Evolutionary conservation across 331 rosid genomes (phyloP).

Genomic region (Pyrus hybrid): DNA sequence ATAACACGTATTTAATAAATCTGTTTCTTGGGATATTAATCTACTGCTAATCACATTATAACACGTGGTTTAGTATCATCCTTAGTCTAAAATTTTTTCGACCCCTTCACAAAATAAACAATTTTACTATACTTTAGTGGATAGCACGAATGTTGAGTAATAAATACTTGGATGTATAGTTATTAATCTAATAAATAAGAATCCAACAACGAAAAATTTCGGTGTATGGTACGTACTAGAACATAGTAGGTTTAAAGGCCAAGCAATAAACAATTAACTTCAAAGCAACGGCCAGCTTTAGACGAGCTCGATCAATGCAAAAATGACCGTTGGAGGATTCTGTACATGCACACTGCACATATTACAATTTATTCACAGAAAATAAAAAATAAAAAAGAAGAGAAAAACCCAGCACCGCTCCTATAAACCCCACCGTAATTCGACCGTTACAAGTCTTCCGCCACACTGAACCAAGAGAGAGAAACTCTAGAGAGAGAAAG

Average conservation of each 20-base stretch:
- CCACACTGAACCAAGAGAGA: slow-evolving; percentile 1
- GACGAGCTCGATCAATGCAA: slow-evolving; percentile 1
- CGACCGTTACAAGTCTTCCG: slow-evolving; percentile 50
- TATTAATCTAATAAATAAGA: too few species aligned
- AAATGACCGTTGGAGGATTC: slow-evolving; percentile 27
- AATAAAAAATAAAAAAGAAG: background rate
- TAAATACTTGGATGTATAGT: too few species aligned
- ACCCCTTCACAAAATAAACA: too few species aligned
- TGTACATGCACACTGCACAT: background rate
- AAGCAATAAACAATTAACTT: background rate
- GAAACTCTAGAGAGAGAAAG: background rate
- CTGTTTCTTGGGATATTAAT: too few species aligned
- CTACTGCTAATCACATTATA: too few species aligned
- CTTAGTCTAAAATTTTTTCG: too few species aligned
- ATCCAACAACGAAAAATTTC: too few species aligned
- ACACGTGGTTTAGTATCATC: too few species aligned
- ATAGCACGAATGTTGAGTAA: too few species aligned
- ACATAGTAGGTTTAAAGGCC: background rate
- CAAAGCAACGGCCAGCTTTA: slow-evolving; percentile 11
- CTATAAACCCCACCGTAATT: slow-evolving; percentile 28
- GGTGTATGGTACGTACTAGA: too few species aligned
- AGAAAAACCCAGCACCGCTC: background rate
- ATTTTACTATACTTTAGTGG: too few species aligned
- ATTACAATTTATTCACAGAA: background rate
- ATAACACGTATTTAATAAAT: too few species aligned